A percentile compares a stretch with the other conserved stretches of the same genome.
Conservation (phyloP, 2,329 filamentous ascomycete species). For the Colletotrichum siamense region DNA sequence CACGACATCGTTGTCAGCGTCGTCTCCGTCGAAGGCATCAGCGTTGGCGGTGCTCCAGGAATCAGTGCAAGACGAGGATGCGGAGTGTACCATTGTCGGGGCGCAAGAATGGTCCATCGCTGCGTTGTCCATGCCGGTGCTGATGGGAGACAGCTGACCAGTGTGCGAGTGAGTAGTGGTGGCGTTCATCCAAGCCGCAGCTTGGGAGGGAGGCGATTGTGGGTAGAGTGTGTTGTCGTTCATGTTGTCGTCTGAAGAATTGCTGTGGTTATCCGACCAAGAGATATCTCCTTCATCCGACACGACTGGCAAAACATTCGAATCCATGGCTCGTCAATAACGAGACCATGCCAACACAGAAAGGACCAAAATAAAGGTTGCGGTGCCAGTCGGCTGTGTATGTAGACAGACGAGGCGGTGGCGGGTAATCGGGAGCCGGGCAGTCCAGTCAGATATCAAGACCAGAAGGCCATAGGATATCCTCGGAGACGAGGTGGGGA, state of each 20-base stretch:
- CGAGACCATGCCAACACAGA: slow-evolving; percentile 43
- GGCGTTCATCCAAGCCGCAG: slow-evolving; percentile 29
- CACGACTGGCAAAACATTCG: slow-evolving; percentile 42
- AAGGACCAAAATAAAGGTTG: background rate
- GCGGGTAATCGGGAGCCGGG: background rate
- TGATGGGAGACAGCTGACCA: slow-evolving; percentile 59
- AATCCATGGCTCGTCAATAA: slow-evolving; percentile 54
- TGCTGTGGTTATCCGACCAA: slow-evolving; percentile 52
- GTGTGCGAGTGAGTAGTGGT: slow-evolving; percentile 40
- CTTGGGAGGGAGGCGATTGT: slow-evolving; percentile 41
- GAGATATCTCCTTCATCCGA: slow-evolving; percentile 46
- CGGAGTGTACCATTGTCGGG: slow-evolving; percentile 49
- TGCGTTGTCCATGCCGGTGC: slow-evolving; percentile 51
- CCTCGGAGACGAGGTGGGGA: background rate
- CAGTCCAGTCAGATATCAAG: slow-evolving; percentile 16
- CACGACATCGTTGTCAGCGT: slow-evolving; percentile 44
- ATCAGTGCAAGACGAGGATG: slow-evolving; percentile 51
- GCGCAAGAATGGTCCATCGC: slow-evolving; percentile 42
- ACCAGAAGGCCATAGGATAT: background rate
- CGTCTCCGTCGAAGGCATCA: slow-evolving; percentile 36
- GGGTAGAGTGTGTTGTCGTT: slow-evolving; percentile 30
- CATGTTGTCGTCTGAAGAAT: slow-evolving; percentile 48
- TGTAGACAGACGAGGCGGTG: background rate
- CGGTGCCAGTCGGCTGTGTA: background rate
- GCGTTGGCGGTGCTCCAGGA: slow-evolving; percentile 49